Conservation (phyloP, 1,139 yeast species). For the Yamadazyma kanchanaburiensis region DNA sequence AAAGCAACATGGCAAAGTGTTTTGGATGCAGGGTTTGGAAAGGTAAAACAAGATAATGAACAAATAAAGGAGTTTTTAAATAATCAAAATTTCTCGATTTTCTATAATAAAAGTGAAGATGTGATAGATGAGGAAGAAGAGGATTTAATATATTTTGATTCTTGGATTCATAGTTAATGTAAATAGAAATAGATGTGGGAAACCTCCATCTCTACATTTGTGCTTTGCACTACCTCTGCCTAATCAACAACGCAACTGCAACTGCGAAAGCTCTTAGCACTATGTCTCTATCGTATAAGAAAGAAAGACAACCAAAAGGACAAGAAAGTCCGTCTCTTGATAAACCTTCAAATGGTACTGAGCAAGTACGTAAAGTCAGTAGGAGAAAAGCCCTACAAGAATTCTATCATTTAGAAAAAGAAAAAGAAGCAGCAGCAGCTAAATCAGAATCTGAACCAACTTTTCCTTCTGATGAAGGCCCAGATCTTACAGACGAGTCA, state of each 20-base stretch:
- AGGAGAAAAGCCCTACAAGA: slow-evolving; percentile 44
- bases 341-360: slow-evolving; percentile 9
- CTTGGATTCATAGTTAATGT: slow-evolving; percentile 27
- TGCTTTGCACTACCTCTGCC: too few species aligned
- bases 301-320: not conserved
- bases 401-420: slow-evolving; percentile 33
- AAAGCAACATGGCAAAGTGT: slow-evolving; percentile 62
- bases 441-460: slow-evolving; percentile 1
- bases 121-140: slow-evolving; percentile 31
- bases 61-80: slow-evolving; percentile 4
- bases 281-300: too few species aligned
- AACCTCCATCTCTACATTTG: too few species aligned
- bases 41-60: slow-evolving; percentile 12
- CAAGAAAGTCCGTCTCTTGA: not conserved
- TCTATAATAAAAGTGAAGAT: slow-evolving; percentile 31
- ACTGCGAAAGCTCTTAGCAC: too few species aligned
- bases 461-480: not conserved
- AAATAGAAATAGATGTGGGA: not conserved
- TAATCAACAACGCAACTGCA: too few species aligned
- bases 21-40: slow-evolving; percentile 58
- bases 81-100: slow-evolving; percentile 27
- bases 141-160: slow-evolving; percentile 39
- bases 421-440: slow-evolving; percentile 7
- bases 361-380: slow-evolving; percentile 26
- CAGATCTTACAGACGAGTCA: slow-evolving; percentile 19